Conservation (phyloP, 2,329 filamentous ascomycete species). For the Fonsecaea pedrosoi region DNA sequence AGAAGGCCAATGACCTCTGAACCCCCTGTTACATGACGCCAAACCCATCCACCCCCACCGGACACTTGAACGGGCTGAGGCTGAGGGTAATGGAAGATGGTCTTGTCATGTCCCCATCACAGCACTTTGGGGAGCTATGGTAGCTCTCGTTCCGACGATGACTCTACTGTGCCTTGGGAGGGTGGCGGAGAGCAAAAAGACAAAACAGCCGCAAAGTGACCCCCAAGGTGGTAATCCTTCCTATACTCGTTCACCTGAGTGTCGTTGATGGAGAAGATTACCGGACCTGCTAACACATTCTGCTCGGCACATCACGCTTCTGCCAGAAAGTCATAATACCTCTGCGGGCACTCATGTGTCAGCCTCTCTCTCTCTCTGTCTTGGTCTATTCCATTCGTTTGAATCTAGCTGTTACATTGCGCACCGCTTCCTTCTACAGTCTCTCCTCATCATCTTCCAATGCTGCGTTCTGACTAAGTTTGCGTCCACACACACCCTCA, state of each 20-base stretch:
- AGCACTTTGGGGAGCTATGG: conserved; percentile 16
- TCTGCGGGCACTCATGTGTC: conserved; percentile 31
- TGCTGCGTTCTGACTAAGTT: conserved; percentile 37
- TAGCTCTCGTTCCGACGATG: conserved; percentile 27
- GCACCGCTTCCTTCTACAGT: conserved; percentile 17
- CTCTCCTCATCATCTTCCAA: conserved; percentile 24
- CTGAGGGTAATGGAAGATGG: conserved; percentile 12
- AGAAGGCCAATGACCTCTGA: conserved; percentile 4
- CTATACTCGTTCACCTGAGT: conserved; percentile 16
- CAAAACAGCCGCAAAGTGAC: conserved; percentile 22
- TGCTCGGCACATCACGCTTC: conserved; percentile 25
- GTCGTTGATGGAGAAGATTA: conserved; percentile 21
- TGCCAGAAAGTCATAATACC: conserved; percentile 28
- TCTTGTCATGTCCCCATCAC: not conserved
- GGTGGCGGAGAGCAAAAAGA: conserved; percentile 19
- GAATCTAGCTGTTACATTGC: conserved; percentile 13
- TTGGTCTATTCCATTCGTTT: conserved; percentile 21
- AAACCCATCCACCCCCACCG: not conserved
- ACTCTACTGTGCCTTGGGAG: conserved; percentile 23
- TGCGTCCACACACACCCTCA: conserved; percentile 12
- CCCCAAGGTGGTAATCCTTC: conserved; percentile 19
- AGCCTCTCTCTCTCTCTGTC: conserved; percentile 24
- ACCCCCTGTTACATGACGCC: conserved; percentile 21
- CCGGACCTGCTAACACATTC: conserved; percentile 14
- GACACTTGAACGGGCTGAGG: conserved; percentile 23